phyloP scores from a whole-genome alignment of 2,329 filamentous ascomycete species.

The Penicillium oxalicum region DNA sequence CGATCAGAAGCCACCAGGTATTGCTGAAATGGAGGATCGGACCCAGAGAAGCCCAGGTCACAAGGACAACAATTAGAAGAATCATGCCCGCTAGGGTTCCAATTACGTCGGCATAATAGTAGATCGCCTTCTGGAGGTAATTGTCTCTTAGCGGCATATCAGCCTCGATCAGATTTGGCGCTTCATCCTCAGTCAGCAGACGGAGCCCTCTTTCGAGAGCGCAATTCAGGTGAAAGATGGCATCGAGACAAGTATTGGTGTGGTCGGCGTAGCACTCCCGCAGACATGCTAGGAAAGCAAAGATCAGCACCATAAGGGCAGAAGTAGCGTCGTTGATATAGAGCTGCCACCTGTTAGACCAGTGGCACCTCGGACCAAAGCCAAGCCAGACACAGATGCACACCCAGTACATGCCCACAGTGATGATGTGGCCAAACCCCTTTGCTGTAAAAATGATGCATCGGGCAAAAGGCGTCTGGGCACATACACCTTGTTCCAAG shows the following conservation, averaged over 20 bases:
- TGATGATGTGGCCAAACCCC: slow-evolving; percentile 11
- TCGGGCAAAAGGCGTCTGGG: neutral
- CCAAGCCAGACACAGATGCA: slow-evolving; percentile 17
- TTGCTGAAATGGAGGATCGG: slow-evolving; percentile 33
- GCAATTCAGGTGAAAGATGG: slow-evolving; percentile 17
- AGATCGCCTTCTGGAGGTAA: slow-evolving; percentile 32
- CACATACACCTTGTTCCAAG: neutral
- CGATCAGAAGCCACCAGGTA: slow-evolving; percentile 47
- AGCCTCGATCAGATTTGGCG: slow-evolving; percentile 30
- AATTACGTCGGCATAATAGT: slow-evolving; percentile 38
- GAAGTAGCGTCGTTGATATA: slow-evolving; percentile 39
- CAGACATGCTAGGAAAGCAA: slow-evolving; percentile 20
- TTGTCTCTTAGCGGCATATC: slow-evolving; percentile 30
- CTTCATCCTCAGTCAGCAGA: slow-evolving; percentile 2
- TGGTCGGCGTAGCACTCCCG: slow-evolving; percentile 17
- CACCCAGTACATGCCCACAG: slow-evolving; percentile 13
- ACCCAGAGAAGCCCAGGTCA: neutral
- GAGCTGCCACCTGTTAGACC: slow-evolving; percentile 16
- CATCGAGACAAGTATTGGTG: slow-evolving; percentile 10
- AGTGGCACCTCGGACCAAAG: slow-evolving; percentile 12
- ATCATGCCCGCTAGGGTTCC: slow-evolving; percentile 39
- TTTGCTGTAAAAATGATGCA: slow-evolving; percentile 6
- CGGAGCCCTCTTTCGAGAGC: slow-evolving; percentile 5
- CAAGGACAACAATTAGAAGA: slow-evolving; percentile 25
- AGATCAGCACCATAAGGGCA: slow-evolving; percentile 39